Conservation (phyloP, 345 rosid species). For the Euclidium syriacum region DNA sequence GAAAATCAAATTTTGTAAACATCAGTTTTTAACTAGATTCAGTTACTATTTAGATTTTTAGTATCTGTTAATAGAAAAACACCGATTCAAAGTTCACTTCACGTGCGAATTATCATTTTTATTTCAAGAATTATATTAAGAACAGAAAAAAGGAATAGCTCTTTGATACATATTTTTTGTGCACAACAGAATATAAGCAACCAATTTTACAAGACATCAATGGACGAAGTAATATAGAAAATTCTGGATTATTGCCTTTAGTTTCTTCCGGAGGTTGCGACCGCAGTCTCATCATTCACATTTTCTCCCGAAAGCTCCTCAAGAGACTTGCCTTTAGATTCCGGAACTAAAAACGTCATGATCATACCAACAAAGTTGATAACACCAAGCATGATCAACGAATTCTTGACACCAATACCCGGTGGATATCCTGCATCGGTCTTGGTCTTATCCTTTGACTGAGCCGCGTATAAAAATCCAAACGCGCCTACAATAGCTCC, state of each 20-base stretch:
- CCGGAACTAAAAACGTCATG: conserved; percentile 46
- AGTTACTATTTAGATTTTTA: too few relatives aligned
- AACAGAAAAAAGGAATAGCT: background rate
- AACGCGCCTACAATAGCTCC: conserved; percentile 52
- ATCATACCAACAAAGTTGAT: conserved; percentile 38
- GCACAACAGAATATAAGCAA: background rate
- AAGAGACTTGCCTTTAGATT: conserved; percentile 49
- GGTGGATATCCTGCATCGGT: conserved; percentile 46
- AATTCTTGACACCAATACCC: conserved; percentile 50
- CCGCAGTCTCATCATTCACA: conserved; percentile 25
- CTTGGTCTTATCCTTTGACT: conserved; percentile 31
- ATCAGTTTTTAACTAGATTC: too few relatives aligned
- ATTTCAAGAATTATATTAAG: too few relatives aligned
- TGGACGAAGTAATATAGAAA: background rate
- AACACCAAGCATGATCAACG: conserved; percentile 38
- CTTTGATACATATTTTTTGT: background rate
- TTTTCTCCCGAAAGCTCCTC: conserved; percentile 49
- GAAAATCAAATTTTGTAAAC: too few relatives aligned
- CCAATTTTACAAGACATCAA: background rate
- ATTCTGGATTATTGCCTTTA: background rate
- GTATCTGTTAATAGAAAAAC: too few relatives aligned
- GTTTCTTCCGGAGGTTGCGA: background rate
- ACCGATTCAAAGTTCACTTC: too few relatives aligned
- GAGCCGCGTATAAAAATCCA: conserved; percentile 48
- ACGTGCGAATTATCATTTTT: background rate